A percentile compares a stretch with the other conserved stretches of the same genome.
Conservation (phyloP, 768 basidiomycete genomes). For the Coprinopsis marcescibilis region DNA sequence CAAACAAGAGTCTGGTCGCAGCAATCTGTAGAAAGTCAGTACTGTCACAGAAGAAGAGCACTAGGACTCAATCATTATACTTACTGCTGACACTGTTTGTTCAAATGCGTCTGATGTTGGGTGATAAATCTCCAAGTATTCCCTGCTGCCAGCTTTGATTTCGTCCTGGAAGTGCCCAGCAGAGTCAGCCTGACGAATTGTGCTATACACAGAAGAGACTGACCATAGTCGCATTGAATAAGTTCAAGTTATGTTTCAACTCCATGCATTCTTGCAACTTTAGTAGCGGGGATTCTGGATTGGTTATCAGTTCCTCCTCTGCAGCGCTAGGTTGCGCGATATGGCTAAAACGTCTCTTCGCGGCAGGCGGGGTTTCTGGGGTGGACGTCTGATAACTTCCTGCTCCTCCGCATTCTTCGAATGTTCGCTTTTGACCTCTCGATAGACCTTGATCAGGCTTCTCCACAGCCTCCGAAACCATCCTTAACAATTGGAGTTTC, state of each 20-base stretch:
- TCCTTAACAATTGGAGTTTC: conserved; percentile 7
- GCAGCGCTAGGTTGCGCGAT: conserved; percentile 2
- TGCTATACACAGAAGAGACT: neutral
- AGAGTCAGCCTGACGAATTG: neutral
- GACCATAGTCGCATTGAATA: conserved; percentile 13
- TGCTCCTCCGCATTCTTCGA: neutral
- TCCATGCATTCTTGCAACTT: conserved; percentile 9
- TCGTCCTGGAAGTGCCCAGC: conserved; percentile 1
- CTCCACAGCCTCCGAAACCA: neutral
- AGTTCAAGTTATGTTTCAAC: conserved; percentile 3
- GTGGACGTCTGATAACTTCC: no score
- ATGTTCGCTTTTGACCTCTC: neutral
- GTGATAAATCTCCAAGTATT: neutral
- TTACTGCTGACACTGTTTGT: conserved; percentile 5
- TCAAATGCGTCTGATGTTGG: conserved; percentile 8
- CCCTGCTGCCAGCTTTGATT: neutral
- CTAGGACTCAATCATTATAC: neutral
- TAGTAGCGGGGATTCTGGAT: conserved; percentile 1
- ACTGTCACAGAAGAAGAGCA: neutral
- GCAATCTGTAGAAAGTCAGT: neutral
- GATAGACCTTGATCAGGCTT: neutral
- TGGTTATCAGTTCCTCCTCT: conserved; percentile 8
- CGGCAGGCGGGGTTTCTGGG: no score
- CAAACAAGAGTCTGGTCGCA: neutral
- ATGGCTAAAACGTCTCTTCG: neutral